Evolutionary conservation across 306 rosid genomes (phyloP).

Genomic region (Delonix regia): DNA sequence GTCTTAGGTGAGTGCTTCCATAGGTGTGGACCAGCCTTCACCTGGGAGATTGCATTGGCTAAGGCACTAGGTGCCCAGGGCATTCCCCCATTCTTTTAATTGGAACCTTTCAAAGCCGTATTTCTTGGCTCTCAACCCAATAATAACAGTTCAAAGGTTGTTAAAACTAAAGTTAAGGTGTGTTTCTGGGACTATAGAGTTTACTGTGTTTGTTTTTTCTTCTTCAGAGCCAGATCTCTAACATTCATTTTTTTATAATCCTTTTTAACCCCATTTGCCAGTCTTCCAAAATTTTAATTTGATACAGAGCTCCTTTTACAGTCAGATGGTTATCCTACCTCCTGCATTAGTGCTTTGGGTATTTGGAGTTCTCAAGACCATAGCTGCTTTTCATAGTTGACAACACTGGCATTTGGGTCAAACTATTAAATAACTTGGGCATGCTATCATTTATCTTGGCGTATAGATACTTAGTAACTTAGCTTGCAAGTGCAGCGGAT

Average conservation of each 20-base stretch:
- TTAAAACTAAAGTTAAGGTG: neutral
- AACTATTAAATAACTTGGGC: conserved; percentile 2
- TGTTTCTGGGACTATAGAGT: neutral
- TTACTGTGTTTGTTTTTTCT: neutral
- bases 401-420: neutral
- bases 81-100: neutral
- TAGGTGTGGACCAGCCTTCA: neutral
- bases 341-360: neutral
- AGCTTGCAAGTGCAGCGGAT: neutral
- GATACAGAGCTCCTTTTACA: conserved; percentile 12
- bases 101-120: conserved; percentile 11
- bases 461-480: neutral
- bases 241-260: neutral
- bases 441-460: conserved; percentile 1
- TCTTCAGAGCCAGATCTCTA: conserved; percentile 11
- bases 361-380: neutral
- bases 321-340: neutral
- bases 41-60: conserved; percentile 10
- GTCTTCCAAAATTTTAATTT: conserved; percentile 1
- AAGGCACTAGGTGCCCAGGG: neutral
- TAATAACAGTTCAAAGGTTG: conserved; percentile 12
- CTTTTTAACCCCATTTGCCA: neutral
- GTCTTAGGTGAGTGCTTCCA: neutral
- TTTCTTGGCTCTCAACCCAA: conserved; percentile 27
- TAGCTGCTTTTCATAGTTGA: neutral